phyloP scores from a whole-genome alignment of 23 red algal genomes.

The Chondrus crispus region DNA sequence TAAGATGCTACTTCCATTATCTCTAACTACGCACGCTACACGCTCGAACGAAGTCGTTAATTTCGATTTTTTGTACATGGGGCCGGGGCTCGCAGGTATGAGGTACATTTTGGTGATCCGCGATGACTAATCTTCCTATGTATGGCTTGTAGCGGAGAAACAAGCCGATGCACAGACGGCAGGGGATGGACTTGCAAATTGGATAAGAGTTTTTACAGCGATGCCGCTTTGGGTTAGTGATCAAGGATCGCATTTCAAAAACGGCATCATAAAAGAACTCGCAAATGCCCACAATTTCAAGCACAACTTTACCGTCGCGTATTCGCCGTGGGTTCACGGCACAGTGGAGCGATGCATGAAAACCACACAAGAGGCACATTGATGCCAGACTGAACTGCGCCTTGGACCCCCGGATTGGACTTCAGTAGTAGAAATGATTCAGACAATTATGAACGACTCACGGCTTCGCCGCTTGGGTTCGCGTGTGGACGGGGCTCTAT shows the following conservation, averaged over 20 bases:
- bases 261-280: background rate
- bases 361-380: background rate
- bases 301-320: conserved; percentile 1
- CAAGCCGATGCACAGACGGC: background rate
- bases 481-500: background rate
- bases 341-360: background rate
- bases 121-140: conserved; percentile 11
- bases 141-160: background rate
- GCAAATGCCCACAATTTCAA: background rate
- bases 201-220: conserved; percentile 1
- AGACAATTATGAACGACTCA: conserved; percentile 1
- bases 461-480: background rate
- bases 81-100: background rate
- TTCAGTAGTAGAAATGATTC: background rate
- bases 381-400: background rate
- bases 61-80: conserved; percentile 21
- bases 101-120: conserved; percentile 6
- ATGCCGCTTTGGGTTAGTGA: background rate
- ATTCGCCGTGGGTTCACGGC: conserved; percentile 14
- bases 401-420: conserved; percentile 25
- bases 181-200: background rate
- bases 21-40: background rate
- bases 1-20: background rate
- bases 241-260: conserved; percentile 20
- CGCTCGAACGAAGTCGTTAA: background rate